Base-by-base conservation (phyloP, 768 basidiomycete genomes). In the Naganishia antarctica region DNA sequence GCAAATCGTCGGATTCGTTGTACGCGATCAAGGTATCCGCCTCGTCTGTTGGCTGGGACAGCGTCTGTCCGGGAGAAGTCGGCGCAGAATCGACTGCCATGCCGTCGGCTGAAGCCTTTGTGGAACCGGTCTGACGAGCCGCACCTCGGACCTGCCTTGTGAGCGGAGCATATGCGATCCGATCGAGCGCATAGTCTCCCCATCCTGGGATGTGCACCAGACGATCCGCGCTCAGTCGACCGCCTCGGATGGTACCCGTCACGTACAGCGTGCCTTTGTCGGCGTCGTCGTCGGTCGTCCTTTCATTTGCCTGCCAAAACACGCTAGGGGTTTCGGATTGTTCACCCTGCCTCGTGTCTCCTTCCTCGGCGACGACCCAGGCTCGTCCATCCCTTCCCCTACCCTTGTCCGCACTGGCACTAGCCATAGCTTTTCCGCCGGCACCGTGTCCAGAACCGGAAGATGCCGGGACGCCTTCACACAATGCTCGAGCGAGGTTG, bases 21-120 rank as follows among this genome's bases (percentile, higher is more conserved):
- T 83, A 86, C 1, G 91, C 91, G 13, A 89, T 83, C 51, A 97
- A 79, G 6, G 91, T 91, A 76, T 97, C 93, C 0, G 87, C 89
- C 0, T 84, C 81, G 34, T 78, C 78, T 0, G 84, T 71, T 0
- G 87, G 86, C 70, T 87, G 85, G 0, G 86, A 87, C 16, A 94
- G 76, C 40, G 86, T 66, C 6, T 46, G 29, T 18, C 51, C 32
- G 3, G 51, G 12, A 13, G 29, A 15, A 26, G 78, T 74, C 0
- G 87, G 80, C 69, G 90, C 90, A 21, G 86, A 73, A 8, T 89
- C 88, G 87, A 90, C 90, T 9, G 71, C 60, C 28, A 78, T 15
- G 37, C 66, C 74, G 0, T 66, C 75, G 59, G 76, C 78, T 34
- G 70, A 77, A 23, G 70, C 69, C 69, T 78, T 79, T 68, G 53